Base-by-base conservation (phyloP, 2,329 filamentous ascomycete species). In the Claviceps sorghi region DNA sequence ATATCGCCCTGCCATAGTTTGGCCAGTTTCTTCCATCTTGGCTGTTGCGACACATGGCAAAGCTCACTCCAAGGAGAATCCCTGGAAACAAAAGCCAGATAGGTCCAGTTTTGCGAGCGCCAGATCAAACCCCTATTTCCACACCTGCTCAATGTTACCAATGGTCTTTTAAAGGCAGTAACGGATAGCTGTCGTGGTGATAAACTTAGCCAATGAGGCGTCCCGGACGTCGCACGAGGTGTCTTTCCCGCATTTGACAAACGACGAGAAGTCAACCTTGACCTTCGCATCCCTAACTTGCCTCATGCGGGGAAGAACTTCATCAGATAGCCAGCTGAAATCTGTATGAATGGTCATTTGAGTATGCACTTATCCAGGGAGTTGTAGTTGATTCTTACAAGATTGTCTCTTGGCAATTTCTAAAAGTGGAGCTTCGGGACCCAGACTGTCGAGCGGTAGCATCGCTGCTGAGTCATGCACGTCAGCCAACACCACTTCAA, bases 251-350 rank as follows among this genome's bases (percentile, higher is more conserved):
- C 44, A 34, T 8, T 36, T n/a, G 54, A 46, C 50, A 53, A 51
- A 56, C 55, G 53, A 54, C 54, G 52, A 48, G 55, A 52, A 30
- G 55, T 56, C 53, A 56, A 52, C 52, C 59, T 52, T 44, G 57
- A 56, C 59, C 56, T 60, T 62, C 60, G 61, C 65, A 67, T 67
- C 53, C 59, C 63, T 58, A 52, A 58, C 52, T 45, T 55, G 52
- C 47, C 51, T 58, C 52, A 58, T 49, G 54, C 50, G 55, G 59
- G 54, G n/a, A 38, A 45, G 6, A 58, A 46, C 43, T 13, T 34
- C 50, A 49, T 46, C 32, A 11, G 22, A 32, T 29, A 22, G 8
- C n/a, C 30, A 38, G 30, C 30, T 41, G 10, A 50, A 30, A 15
- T 19, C 32, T 9, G 13, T 15, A 26, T 29, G 49, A 26, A 17